Percentiles rank a stretch among this genome's conserved stretches.
These are phyloP conservation scores for Arachnomyces sp. DNA, from an alignment of 2,329 filamentous ascomycete species.

Conservation along the genomic window DNA sequence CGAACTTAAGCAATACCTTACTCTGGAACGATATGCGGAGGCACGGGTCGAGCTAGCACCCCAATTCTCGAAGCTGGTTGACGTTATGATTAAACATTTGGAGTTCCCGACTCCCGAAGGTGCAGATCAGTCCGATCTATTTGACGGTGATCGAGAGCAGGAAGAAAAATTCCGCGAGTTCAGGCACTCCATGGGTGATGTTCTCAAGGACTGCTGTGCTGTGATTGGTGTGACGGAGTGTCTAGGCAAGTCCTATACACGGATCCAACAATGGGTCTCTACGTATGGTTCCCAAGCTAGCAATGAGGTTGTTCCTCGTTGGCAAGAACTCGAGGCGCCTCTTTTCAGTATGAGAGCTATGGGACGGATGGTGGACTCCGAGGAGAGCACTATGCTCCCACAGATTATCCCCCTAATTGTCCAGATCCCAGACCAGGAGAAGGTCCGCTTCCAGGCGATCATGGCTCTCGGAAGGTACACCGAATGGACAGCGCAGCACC, in stretches of 20 bases:
- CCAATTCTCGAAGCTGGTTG: constrained; percentile 80
- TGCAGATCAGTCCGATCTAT: constrained; percentile 70
- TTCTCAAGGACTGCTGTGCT: constrained; percentile 92
- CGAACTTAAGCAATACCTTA: constrained; percentile 92
- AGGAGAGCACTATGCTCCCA: constrained; percentile 78
- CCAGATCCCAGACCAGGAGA: constrained; percentile 90
- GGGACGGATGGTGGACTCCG: constrained; percentile 87
- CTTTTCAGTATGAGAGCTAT: constrained; percentile 93
- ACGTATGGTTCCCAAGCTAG: constrained; percentile 70
- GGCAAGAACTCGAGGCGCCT: constrained; percentile 93
- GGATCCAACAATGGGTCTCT: constrained; percentile 82
- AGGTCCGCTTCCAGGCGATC: constrained; percentile 95
- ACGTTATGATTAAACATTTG: constrained; percentile 84
- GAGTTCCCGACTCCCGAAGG: constrained; percentile 73
- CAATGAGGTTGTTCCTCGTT: constrained; percentile 71
- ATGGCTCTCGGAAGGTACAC: constrained; percentile 97
- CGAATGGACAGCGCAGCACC: constrained; percentile 92
- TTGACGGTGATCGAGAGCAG: constrained; percentile 88
- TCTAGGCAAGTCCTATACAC: constrained; percentile 73
- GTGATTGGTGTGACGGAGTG: constrained; percentile 92
- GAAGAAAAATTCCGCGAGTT: constrained; percentile 98
- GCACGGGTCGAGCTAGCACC: constrained; percentile 69
- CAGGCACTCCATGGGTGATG: constrained; percentile 93
- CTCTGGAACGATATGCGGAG: constrained; percentile 79
- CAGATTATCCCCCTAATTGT: constrained; percentile 90